These are phyloP conservation scores for Coccomyxa sp. DNA, from an alignment of 139 green algal species.

Conservation along the genomic window DNA sequence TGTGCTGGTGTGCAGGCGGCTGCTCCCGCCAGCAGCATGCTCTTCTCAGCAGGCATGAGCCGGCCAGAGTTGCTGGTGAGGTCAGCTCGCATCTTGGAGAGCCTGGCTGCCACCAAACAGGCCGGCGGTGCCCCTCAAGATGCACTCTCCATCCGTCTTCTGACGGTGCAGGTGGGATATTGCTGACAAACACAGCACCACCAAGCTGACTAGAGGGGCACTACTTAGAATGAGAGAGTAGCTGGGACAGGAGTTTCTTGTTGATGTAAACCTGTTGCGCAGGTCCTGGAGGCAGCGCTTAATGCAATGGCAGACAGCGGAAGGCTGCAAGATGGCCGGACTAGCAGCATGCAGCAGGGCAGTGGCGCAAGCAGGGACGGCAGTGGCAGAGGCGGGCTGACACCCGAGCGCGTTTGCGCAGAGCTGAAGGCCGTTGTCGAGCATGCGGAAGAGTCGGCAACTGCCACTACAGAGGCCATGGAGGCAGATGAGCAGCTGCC, in stretches of 20 bases:
- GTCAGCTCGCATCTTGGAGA: neutral
- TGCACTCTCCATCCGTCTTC: slow-evolving; percentile 14
- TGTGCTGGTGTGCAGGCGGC: too few relatives aligned
- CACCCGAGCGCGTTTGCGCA: neutral
- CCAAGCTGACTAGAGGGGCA: too few relatives aligned
- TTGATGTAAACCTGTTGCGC: slow-evolving; percentile 4
- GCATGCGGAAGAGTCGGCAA: slow-evolving; percentile 1
- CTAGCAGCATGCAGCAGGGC: neutral
- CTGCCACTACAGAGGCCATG: slow-evolving; percentile 1
- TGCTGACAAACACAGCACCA: too few relatives aligned
- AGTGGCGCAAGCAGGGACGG: neutral
- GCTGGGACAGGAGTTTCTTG: too few relatives aligned
- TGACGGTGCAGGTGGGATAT: slow-evolving; percentile 6
- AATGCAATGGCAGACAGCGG: neutral
- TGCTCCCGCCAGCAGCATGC: neutral
- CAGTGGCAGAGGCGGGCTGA: neutral
- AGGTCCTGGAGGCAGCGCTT: slow-evolving; percentile 27
- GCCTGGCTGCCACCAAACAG: neutral
- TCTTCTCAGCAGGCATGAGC: neutral
- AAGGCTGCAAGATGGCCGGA: neutral
- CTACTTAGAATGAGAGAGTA: too few relatives aligned
- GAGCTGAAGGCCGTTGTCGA: slow-evolving; percentile 7
- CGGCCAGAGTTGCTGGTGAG: neutral
- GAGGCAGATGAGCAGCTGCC: slow-evolving; percentile 17
- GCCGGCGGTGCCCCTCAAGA: neutral